Conservation (phyloP, 2,329 filamentous ascomycete species). For the Cadophora sp. region DNA sequence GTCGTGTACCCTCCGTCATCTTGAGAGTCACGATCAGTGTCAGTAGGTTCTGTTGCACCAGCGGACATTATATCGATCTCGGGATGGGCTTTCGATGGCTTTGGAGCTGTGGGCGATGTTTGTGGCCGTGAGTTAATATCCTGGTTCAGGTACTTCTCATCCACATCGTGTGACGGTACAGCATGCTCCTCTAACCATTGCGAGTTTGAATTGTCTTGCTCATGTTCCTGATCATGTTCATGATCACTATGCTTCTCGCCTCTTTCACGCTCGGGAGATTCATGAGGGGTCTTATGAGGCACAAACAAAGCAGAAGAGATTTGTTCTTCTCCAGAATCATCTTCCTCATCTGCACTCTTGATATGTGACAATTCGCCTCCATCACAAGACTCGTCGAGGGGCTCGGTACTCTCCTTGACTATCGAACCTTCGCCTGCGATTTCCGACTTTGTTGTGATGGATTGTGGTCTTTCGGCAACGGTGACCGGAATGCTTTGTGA, state of each 20-base stretch:
- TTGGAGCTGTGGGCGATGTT: slow-evolving; percentile 32
- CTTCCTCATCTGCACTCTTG: slow-evolving; percentile 51
- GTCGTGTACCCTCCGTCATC: slow-evolving; percentile 39
- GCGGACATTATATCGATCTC: slow-evolving; percentile 23
- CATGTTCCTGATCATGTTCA: slow-evolving; percentile 25
- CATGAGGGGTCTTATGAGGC: slow-evolving; percentile 68
- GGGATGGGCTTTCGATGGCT: slow-evolving; percentile 40
- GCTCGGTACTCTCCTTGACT: neutral
- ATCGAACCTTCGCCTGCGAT: slow-evolving; percentile 12
- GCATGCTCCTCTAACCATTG: slow-evolving; percentile 46
- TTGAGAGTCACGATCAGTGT: slow-evolving; percentile 31
- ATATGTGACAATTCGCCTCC: slow-evolving; percentile 43
- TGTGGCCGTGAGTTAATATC: slow-evolving; percentile 29
- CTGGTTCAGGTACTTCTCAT: slow-evolving; percentile 32
- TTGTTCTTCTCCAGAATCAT: slow-evolving; percentile 78
- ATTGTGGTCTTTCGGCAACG: slow-evolving; percentile 38
- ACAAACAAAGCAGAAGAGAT: slow-evolving; percentile 87
- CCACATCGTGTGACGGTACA: slow-evolving; percentile 46
- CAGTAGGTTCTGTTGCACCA: slow-evolving; percentile 13
- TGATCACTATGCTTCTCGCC: slow-evolving; percentile 25
- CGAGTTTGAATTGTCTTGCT: slow-evolving; percentile 32
- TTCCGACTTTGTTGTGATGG: slow-evolving; percentile 22
- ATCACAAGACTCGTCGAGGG: slow-evolving; percentile 42
- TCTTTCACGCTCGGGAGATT: slow-evolving; percentile 48
- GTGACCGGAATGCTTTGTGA: slow-evolving; percentile 44